Evolutionary conservation across 2,329 filamentous ascomycete species (phyloP).

Genomic region (Alternaria conjuncta): DNA sequence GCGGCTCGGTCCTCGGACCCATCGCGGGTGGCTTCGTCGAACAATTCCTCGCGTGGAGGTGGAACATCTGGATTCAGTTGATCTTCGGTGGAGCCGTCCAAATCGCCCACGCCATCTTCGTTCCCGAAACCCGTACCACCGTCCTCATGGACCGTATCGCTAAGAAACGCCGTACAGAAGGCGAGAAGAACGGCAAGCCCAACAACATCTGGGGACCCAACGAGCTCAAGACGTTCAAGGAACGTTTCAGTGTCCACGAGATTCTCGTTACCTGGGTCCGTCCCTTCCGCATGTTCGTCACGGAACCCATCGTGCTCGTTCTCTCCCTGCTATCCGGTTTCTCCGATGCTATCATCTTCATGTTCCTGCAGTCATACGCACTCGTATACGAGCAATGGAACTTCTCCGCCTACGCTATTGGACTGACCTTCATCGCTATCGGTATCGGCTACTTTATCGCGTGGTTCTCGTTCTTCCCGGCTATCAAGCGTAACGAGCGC

Average conservation of each 20-base stretch:
- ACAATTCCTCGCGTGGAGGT: constrained; percentile 72
- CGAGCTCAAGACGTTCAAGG: constrained; percentile 61
- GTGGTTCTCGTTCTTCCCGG: constrained; percentile 66
- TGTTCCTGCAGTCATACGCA: constrained; percentile 74
- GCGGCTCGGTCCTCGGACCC: constrained; percentile 76
- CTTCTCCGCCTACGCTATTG: constrained; percentile 64
- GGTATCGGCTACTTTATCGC: constrained; percentile 69
- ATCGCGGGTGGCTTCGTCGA: constrained; percentile 81
- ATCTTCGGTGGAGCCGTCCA: constrained; percentile 79
- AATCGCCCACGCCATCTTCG: constrained; percentile 68
- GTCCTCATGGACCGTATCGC: constrained; percentile 81
- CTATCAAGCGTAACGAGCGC: constrained; percentile 50
- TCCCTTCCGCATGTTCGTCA: constrained; percentile 77
- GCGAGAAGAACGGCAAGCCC: constrained; percentile 64
- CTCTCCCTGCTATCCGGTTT: constrained; percentile 77
- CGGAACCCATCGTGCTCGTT: constrained; percentile 75
- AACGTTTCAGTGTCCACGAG: constrained; percentile 48
- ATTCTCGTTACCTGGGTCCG: constrained; percentile 59
- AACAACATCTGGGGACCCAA: constrained; percentile 75
- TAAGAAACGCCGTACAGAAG: constrained; percentile 71
- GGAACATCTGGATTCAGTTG: constrained; percentile 85
- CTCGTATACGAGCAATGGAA: constrained; percentile 73
- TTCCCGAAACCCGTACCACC: constrained; percentile 79
- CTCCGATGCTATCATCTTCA: constrained; percentile 79
- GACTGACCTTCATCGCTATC: constrained; percentile 66